phyloP scores from a whole-genome alignment of 192 early-diverging fungal species.

The Obelidium mucronatum region DNA sequence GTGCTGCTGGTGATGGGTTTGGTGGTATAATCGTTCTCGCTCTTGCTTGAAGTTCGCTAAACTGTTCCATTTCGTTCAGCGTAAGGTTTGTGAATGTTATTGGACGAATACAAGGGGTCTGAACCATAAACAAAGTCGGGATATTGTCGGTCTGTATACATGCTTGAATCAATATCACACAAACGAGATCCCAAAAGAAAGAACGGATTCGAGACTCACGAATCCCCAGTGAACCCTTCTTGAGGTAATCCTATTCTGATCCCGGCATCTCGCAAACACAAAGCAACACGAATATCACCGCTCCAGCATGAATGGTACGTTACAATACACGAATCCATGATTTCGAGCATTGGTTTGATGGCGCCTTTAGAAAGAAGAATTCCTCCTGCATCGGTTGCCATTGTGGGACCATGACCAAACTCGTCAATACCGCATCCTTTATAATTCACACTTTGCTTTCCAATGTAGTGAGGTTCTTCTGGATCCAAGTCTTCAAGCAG shows the following conservation, averaged over 20 bases:
- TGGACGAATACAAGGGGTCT: slow-evolving; percentile 46
- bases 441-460: slow-evolving; percentile 26
- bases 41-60: no score
- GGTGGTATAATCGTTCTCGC: no score
- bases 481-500: slow-evolving; percentile 49
- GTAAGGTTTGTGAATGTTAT: slow-evolving; percentile 48
- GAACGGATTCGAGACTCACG: no score
- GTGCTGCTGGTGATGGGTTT: no score
- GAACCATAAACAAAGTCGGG: no score
- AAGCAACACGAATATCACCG: slow-evolving; percentile 45
- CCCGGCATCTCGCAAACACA: slow-evolving; percentile 50
- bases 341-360: not conserved
- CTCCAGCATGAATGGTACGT: not conserved
- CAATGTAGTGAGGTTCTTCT: slow-evolving; percentile 50
- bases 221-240: slow-evolving; percentile 1
- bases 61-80: not conserved
- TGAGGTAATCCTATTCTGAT: no score
- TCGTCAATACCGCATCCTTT: slow-evolving; percentile 48
- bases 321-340: slow-evolving; percentile 36
- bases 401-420: slow-evolving; percentile 51
- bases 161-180: no score
- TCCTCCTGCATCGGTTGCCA: slow-evolving; percentile 58
- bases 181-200: no score
- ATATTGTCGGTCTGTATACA: slow-evolving; percentile 19
- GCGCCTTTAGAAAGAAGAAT: not conserved